Base-by-base conservation (phyloP, 768 basidiomycete genomes). In the Auriscalpium microsporum region DNA sequence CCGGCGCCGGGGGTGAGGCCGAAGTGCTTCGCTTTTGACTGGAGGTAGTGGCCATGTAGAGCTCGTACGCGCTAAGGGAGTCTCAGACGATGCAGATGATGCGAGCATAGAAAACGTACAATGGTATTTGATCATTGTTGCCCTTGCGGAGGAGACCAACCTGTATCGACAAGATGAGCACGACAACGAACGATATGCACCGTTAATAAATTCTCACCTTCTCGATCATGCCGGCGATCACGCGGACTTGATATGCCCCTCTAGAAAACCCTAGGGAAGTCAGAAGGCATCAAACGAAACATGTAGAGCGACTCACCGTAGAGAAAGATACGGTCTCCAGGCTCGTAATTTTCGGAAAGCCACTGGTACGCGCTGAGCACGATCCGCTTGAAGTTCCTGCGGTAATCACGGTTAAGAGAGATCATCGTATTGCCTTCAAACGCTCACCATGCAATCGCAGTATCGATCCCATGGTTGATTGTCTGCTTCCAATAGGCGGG, bases 161-260 rank as follows among this genome's bases (percentile, higher is more conserved):
- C 75, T 75, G 21, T 21, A 21, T 21, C 21, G 21, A 10, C n/a
- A 14, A 48, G n/a, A 19, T 21, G 14, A n/a, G 33, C 19, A 48
- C 19, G 21, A 14, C 23, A 6, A 14, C 17, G 3, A 37, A 35
- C 19, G 19, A 28, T 28, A 1, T 28, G 28, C 21, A 21, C 21
- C 21, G 21, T 3, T 1, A 21, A 21, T 21, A 21, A 21, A 21
- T 3, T n/a, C 6, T 19, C 45, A 73, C 76, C 50, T 56, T 65
- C n/a, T 70, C 56, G 19, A 77, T 74, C 75, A 77, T 77, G 23
- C 66, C 75, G 2, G 75, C 73, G 37, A 76, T 50, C 2, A 65
- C 69, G 33, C 75, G 70, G 8, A 71, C 72, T 62, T 75, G 75
- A 55, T 74, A 77, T 13, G 73, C 76, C 8, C 75, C 75, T 14